Percentiles rank a stretch among this genome's conserved stretches.
Conservation (phyloP, 1,284 basidiomycete genomes). For the Microbotryum saponariae region DNA sequence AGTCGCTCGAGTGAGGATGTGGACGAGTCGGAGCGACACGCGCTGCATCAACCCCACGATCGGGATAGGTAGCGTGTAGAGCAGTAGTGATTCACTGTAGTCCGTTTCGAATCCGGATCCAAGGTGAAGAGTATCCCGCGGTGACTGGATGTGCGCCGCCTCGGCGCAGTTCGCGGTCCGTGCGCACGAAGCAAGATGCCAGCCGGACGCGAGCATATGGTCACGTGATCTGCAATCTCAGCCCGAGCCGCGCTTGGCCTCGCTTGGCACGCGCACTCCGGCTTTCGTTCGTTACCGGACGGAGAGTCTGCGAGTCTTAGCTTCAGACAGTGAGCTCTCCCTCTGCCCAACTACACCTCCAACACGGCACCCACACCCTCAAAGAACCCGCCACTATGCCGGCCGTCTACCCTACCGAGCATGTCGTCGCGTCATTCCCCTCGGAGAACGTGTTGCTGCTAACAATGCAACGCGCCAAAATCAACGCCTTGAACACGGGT, state of each 20-base stretch:
- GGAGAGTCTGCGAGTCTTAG: neutral
- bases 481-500: conserved; percentile 67
- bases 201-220: neutral
- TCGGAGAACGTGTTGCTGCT: conserved; percentile 27
- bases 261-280: neutral
- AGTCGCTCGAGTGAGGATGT: too few relatives aligned
- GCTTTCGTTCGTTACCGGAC: neutral
- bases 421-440: conserved; percentile 22
- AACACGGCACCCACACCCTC: neutral
- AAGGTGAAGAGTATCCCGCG: too few relatives aligned
- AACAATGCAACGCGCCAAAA: conserved; percentile 45
- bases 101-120: too few relatives aligned
- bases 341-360: neutral
- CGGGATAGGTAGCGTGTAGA: too few relatives aligned
- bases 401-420: conserved; percentile 1
- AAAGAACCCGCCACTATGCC: neutral
- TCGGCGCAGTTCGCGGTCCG: neutral
- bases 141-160: too few relatives aligned
- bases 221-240: neutral
- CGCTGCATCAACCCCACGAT: too few relatives aligned
- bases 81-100: too few relatives aligned
- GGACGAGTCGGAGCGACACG: too few relatives aligned
- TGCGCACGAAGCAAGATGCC: too few relatives aligned
- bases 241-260: too few relatives aligned
- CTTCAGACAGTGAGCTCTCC: neutral